Conservation (phyloP, 805 yeast genomes). For the Starmerella gropengiesseri region DNA sequence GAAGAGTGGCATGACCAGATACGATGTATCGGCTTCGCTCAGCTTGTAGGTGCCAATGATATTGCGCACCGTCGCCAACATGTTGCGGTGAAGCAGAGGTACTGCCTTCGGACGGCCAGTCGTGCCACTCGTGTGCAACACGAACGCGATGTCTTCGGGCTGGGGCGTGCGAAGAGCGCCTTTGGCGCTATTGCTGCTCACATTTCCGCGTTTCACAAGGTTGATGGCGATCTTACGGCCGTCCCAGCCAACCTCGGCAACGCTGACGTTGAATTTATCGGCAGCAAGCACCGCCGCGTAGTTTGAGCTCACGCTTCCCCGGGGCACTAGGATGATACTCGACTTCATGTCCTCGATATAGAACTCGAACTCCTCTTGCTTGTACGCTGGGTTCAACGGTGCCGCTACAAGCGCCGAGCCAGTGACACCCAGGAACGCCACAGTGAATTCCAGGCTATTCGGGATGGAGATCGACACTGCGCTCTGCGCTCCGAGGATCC, state of each 20-base stretch:
- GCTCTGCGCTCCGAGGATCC: conserved; percentile 33
- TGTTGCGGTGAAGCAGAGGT: conserved; percentile 55
- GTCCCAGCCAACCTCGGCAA: conserved; percentile 45
- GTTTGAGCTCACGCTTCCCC: conserved; percentile 35
- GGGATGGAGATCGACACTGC: conserved; percentile 52
- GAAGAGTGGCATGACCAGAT: conserved; percentile 65
- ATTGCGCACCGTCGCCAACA: conserved; percentile 49
- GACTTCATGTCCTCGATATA: conserved; percentile 52
- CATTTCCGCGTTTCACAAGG: conserved; percentile 2
- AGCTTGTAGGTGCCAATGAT: conserved; percentile 49
- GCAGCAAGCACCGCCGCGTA: conserved; percentile 45
- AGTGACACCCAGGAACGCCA: conserved; percentile 47
- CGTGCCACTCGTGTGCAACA: conserved; percentile 65
- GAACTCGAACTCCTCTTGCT: conserved; percentile 50
- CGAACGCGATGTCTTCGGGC: conserved; percentile 49
- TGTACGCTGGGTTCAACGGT: conserved; percentile 57
- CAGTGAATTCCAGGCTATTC: conserved; percentile 48
- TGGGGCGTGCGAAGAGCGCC: conserved; percentile 23
- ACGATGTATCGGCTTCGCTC: conserved; percentile 40
- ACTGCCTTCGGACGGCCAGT: conserved; percentile 71
- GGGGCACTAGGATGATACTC: conserved; percentile 46
- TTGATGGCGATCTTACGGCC: conserved; percentile 34
- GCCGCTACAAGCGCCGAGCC: conserved; percentile 51
- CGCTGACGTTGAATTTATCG: conserved; percentile 35
- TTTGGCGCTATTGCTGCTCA: not conserved